phyloP scores from a whole-genome alignment of 2,329 filamentous ascomycete genomes.

The Fusarium bactridioides region DNA sequence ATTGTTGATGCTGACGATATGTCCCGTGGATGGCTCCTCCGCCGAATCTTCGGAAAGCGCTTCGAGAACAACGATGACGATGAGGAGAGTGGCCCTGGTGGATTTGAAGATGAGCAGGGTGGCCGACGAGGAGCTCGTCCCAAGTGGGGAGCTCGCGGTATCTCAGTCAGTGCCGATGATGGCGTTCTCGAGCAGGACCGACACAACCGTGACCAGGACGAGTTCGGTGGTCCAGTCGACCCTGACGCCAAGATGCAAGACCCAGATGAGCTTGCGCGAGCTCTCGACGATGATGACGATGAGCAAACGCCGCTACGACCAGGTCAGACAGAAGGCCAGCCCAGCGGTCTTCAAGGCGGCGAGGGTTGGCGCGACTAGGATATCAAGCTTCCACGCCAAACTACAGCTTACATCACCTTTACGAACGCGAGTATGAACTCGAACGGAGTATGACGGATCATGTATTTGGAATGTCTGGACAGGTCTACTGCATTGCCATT shows the following conservation, averaged over 20 bases:
- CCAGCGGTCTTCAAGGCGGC: slow-evolving; percentile 54
- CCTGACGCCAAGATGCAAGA: slow-evolving; percentile 73
- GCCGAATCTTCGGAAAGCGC: slow-evolving; percentile 74
- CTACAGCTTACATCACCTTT: slow-evolving; percentile 1
- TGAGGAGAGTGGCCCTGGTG: slow-evolving; percentile 65
- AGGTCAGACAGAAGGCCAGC: slow-evolving; percentile 42
- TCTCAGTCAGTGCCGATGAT: slow-evolving; percentile 73
- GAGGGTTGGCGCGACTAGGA: slow-evolving; percentile 56
- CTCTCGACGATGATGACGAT: slow-evolving; percentile 64
- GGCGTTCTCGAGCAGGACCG: slow-evolving; percentile 61
- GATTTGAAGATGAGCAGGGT: slow-evolving; percentile 50
- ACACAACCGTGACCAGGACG: slow-evolving; percentile 55
- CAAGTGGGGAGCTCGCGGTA: slow-evolving; percentile 71
- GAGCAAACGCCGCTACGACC: slow-evolving; percentile 46
- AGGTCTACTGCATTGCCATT: neutral
- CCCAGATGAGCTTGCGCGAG: slow-evolving; percentile 69
- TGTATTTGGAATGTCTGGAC: slow-evolving; percentile 28
- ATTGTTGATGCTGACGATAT: slow-evolving; percentile 92
- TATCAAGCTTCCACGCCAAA: neutral
- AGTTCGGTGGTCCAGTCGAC: slow-evolving; percentile 58
- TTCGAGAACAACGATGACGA: slow-evolving; percentile 60
- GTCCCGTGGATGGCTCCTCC: slow-evolving; percentile 83
- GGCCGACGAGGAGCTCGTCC: slow-evolving; percentile 50
- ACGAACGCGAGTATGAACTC: slow-evolving; percentile 6
- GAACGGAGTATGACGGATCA: slow-evolving; percentile 33